Conservation (phyloP, 139 green algal species). For the Haematococcus sp. region DNA sequence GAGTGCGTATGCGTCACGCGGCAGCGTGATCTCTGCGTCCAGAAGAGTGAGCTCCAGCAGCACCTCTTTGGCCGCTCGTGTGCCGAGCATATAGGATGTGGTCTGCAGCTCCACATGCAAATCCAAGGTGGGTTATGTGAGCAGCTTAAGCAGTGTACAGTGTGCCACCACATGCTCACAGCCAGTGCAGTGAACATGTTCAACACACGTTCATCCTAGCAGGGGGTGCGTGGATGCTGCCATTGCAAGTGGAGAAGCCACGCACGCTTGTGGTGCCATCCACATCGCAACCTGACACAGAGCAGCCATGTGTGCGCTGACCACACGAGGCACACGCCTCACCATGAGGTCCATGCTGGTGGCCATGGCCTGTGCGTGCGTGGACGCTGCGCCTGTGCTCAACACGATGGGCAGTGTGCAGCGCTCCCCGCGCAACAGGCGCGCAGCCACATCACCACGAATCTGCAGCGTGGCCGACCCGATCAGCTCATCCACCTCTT, state of each 20-base stretch:
- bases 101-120: background rate
- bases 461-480: constrained; percentile 4
- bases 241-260: too few relatives aligned
- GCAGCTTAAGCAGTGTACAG: too few relatives aligned
- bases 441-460: constrained; percentile 12
- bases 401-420: constrained; percentile 25
- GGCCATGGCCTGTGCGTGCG: background rate
- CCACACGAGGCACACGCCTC: background rate
- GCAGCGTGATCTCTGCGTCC: constrained; percentile 22
- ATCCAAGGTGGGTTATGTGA: too few relatives aligned
- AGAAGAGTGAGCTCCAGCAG: constrained; percentile 44
- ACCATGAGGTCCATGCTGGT: constrained; percentile 9
- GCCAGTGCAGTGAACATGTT: background rate
- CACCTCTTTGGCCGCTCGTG: constrained; percentile 16
- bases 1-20: constrained; percentile 9
- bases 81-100: constrained; percentile 8
- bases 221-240: background rate
- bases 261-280: too few relatives aligned
- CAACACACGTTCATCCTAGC: background rate
- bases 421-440: constrained; percentile 37
- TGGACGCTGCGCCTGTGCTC: background rate
- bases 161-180: too few relatives aligned
- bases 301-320: too few relatives aligned
- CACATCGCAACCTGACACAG: too few relatives aligned
- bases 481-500: constrained; percentile 31